phyloP scores from a whole-genome alignment of 2,329 filamentous ascomycete species.

The Colletotrichum sp. region DNA sequence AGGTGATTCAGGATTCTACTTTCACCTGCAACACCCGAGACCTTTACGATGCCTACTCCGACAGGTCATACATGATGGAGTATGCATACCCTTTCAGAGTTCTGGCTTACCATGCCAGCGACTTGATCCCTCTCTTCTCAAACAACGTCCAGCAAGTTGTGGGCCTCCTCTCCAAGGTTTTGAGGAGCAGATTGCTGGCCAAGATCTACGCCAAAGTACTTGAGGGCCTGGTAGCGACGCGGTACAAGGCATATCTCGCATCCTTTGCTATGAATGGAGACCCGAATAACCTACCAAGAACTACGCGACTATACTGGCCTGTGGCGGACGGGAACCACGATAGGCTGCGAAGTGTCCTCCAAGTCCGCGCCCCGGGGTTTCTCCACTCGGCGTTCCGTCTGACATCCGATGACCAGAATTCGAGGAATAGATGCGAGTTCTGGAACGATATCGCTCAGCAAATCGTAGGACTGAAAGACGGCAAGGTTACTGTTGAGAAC shows the following conservation, averaged over 20 bases:
- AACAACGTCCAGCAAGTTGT: slow-evolving; percentile 20
- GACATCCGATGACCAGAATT: slow-evolving; percentile 32
- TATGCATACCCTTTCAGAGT: slow-evolving; percentile 30
- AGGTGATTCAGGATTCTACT: slow-evolving; percentile 36
- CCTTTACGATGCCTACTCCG: slow-evolving; percentile 40
- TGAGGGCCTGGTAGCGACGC: slow-evolving; percentile 28
- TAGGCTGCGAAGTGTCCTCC: slow-evolving; percentile 32
- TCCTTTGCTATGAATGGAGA: slow-evolving; percentile 44
- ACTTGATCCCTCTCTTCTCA: slow-evolving; percentile 47
- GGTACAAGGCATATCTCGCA: slow-evolving; percentile 41
- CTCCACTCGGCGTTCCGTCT: slow-evolving; percentile 32
- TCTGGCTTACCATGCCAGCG: slow-evolving; percentile 48
- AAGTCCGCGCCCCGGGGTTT: slow-evolving; percentile 29
- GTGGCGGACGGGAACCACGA: slow-evolving; percentile 24
- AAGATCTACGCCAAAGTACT: slow-evolving; percentile 37
- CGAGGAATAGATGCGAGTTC: slow-evolving; percentile 35
- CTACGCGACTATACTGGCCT: slow-evolving; percentile 22
- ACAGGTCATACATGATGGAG: slow-evolving; percentile 25
- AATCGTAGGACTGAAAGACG: neutral
- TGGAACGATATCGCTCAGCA: slow-evolving; percentile 26
- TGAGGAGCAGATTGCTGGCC: slow-evolving; percentile 29
- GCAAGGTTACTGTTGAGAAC: neutral
- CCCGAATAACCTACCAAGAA: slow-evolving; percentile 39
- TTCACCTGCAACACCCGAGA: slow-evolving; percentile 42
- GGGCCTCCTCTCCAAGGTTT: neutral